Base-by-base conservation (phyloP, 768 basidiomycete species). In the Mycena latifolia region DNA sequence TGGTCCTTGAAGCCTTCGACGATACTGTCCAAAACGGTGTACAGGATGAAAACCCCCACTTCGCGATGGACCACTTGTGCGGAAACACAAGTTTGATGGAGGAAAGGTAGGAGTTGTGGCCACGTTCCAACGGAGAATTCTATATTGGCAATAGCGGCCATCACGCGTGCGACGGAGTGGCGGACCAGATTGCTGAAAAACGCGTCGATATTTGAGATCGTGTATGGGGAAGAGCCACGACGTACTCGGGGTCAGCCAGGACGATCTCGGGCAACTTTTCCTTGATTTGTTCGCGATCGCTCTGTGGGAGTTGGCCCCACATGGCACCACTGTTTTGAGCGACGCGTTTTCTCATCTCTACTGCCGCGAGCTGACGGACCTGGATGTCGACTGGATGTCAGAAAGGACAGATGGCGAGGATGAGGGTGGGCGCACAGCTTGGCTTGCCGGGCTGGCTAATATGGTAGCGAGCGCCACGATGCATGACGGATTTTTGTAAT, bases 361-460 rank as follows among this genome's bases (percentile, higher is more conserved):
- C 96, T 10, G 96, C 96, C 52, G 96, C 94, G 24, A 99, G 87
- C 88, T 99, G 98, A 66, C 96, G 93, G 68, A 98, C 90, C 96
- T 99, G 74, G 55, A 28, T 52, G 52, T 24, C 33, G 25, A 61
- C 35, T 22, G n/a, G 58, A 45, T 46, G 53, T 53, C 35, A 57
- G 53, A 67, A 55, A 63, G 65, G 51, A 62, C 66, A 24, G 25
- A 63, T 5, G 43, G 28, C 15, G 18, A 47, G 27, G 14, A 52
- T 20, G 59, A 33, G 66, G 57, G 62, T 52, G 61, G 48, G 85
- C 95, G 77, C 74, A 98, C 96, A 57, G 91, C 82, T 72, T 87
- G 58, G 29, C 37, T 81, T 73, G 97, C 92, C 39, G 93, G 92
- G 76, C 86, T 92, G 39, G 92, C 91, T 54, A 95, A 85, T 75